Conservation (phyloP, 1,139 yeast species). For the Taphrina betulina region DNA sequence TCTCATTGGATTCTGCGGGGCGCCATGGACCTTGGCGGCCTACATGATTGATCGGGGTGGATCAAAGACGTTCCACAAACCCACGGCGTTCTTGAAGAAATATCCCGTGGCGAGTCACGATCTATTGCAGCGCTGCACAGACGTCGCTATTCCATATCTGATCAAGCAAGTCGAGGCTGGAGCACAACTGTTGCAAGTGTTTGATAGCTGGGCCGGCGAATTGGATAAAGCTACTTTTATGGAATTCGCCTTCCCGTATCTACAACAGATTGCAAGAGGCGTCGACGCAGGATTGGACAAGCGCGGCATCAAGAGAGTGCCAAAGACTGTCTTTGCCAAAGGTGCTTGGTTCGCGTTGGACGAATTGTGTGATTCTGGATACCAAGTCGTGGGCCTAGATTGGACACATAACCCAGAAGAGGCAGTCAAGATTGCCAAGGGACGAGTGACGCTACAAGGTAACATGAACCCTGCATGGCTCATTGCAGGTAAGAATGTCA, state of each 20-base stretch:
- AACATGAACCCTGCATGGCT: constrained; percentile 93
- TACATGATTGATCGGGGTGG: constrained; percentile 99
- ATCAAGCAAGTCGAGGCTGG: constrained; percentile 97
- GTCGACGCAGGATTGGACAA: constrained; percentile 70
- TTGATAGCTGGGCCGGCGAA: constrained; percentile 98
- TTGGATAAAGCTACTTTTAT: constrained; percentile 83
- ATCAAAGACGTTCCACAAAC: constrained; percentile 82
- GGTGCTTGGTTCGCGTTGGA: constrained; percentile 98
- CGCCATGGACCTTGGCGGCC: constrained; percentile 95
- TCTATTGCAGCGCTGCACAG: constrained; percentile 75
- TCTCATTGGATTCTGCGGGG: constrained; percentile 91
- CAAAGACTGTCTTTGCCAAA: constrained; percentile 87
- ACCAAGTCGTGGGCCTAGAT: constrained; percentile 83
- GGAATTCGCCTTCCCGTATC: constrained; percentile 84
- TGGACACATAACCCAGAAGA: constrained; percentile 86
- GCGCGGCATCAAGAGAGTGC: constrained; percentile 74
- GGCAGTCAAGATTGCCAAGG: constrained; percentile 74
- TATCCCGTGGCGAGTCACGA: constrained; percentile 70
- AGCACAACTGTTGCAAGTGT: constrained; percentile 93
- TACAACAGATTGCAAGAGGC: constrained; percentile 68
- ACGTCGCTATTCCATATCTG: constrained; percentile 85
- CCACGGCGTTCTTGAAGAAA: constrained; percentile 86
- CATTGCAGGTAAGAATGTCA: constrained; percentile 81
- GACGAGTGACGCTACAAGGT: constrained; percentile 87
- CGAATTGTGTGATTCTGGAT: constrained; percentile 78